Evolutionary conservation across 2,329 filamentous ascomycete species (phyloP), one percentile per base, ranked within the genome.

Genomic region (Neonectria hederae): DNA sequence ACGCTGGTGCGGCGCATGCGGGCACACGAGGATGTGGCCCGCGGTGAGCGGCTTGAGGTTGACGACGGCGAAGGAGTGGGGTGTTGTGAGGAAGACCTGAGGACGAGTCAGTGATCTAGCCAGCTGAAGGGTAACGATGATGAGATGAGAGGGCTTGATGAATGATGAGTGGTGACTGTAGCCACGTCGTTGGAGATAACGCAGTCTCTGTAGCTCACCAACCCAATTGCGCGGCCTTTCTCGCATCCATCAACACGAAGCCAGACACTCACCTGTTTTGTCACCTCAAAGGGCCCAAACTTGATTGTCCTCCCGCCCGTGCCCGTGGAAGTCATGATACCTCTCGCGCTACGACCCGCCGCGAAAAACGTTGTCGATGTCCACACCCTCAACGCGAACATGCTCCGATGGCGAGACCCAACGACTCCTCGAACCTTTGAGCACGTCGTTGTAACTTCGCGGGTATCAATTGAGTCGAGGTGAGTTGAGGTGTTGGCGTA

Each of bases 21-120:
- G 93, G 69, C 92, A 97, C 65, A 99, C 87, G 32, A 99, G 91
- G 66, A 98, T 90, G 82, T 99, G 96, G 62, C 96, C 96, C 0
- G 94, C 94, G 2, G 97, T 86, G 40, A 99, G 87, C 24, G 96
- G 96, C 81, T 97, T 97, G 77, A 98, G 88, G 81, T 99, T 99
- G 62, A 98, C 94, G 67, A 98, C 85, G 58, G 93, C 94, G 82
- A 94, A 97, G 71, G 90, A 92, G 73, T 91, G 85, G 0, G 87
- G 84, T 1, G 94, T 97, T 69, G 85, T 84, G 79, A 97, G 88
- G 83, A 98, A 98, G 82, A 97, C 93, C 92, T 97, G 71, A 5
- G 14, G 26, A 5, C 21, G 13, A 14, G 19, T 63, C n/a, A 56
- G 63, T 13, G 42, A 42, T 14, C n/a, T 30, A 19, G 19, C 8